Evolutionary conservation across 345 rosid genomes (phyloP), one percentile per base, ranked within the genome.

Genomic region (Abelmoschus esculentus): DNA sequence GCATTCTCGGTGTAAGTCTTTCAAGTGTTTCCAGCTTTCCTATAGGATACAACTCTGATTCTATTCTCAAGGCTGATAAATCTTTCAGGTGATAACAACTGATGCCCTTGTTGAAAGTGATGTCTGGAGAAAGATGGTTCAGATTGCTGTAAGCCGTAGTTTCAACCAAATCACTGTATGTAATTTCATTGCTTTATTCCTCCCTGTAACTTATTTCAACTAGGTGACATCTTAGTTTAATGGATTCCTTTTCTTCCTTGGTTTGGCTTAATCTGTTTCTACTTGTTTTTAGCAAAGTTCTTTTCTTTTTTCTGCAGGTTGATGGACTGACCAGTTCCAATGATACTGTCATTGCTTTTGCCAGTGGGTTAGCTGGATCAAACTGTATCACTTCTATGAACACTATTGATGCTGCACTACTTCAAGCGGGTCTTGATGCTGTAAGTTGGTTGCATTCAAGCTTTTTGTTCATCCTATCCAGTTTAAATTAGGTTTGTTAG

Each of bases 241-340:
- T 15, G 36, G n/a, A 32, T 4, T 19, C 28, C 28, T 26, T 40
- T 26, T n/a, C 13, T 64, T 58, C 18, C 44, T 28, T 70, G 55
- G 31, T 22, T 49, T 49, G 42, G 28, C 29, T 17, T 66, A 44
- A 15, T 61, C 3, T 38, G 42, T 32, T 42, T 56, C 15, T 47
- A 7, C 26, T 67, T 46, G 58, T 32, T 42, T 18, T 73, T 49
- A 38, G 13, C 18, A 17, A 79, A 68, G 49, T 59, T 72, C 44
- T 13, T 1, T 28, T 62, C 15, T 77, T 69, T 28, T 10, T 75
- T n/a, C 68, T 68, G 31, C 80, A 95, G 97, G 97, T 95, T 69
- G 98, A 95, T 82, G 98, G 99, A 46, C 98, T 87, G 83, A 90
- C 99, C 22, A 91, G 96, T 76, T 88, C 98, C 67, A 95, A 95